Percentiles rank a stretch among this genome's conserved stretches.
Conservation (phyloP, 2,329 filamentous ascomycete species). For the Colletotrichum camelliae region DNA sequence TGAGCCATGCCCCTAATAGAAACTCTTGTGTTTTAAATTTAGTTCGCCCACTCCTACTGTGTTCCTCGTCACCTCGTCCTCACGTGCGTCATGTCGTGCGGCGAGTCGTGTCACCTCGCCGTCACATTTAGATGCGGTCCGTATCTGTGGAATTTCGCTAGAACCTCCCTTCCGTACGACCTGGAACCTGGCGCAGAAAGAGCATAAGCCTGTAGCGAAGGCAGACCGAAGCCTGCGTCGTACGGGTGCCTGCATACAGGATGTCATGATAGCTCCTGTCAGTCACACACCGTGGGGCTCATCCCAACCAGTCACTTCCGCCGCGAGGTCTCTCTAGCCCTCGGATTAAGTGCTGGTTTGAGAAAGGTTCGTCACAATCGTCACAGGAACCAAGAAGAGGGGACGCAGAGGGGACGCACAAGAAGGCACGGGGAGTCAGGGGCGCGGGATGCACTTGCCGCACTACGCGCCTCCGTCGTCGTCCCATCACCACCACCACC, state of each 20-base stretch:
- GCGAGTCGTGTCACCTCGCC: not conserved
- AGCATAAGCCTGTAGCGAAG: not conserved
- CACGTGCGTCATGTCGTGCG: not conserved
- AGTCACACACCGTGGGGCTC: not conserved
- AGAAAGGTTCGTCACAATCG: not conserved
- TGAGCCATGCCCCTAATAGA: slow-evolving; percentile 16
- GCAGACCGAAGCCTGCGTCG: not conserved
- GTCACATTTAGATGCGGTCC: not conserved
- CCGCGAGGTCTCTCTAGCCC: not conserved
- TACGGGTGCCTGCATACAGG: slow-evolving; percentile 8
- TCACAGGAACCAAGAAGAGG: not conserved
- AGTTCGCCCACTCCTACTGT: not conserved
- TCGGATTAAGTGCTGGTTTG: not conserved
- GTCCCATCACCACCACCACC: not conserved
- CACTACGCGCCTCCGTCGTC: not conserved
- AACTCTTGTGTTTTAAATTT: slow-evolving; percentile 3
- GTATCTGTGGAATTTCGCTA: slow-evolving; percentile 2
- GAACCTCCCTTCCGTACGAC: not conserved
- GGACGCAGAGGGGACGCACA: not conserved
- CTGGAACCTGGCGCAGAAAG: not conserved
- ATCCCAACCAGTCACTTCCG: not conserved
- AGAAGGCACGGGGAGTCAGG: not conserved
- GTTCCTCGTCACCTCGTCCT: not conserved
- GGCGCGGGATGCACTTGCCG: not conserved
- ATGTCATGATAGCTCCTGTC: not conserved